Evolutionary conservation across 2,329 filamentous ascomycete genomes (phyloP).

Genomic region (Aureobasidium sp.): DNA sequence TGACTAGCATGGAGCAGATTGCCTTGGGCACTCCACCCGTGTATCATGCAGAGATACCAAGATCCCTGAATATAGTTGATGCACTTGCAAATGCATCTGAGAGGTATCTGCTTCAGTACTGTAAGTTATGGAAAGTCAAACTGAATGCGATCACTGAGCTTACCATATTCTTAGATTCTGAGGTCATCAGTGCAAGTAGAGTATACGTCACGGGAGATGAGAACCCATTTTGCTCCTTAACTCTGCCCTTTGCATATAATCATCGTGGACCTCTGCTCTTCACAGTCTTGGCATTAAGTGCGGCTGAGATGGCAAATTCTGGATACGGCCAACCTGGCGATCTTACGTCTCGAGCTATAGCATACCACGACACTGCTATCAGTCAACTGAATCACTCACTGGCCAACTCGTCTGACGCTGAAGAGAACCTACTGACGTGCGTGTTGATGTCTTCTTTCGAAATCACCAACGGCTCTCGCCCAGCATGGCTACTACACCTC

Average conservation of each 20-base stretch:
- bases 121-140: neutral
- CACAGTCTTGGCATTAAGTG: neutral
- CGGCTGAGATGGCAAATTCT: slow-evolving; percentile 1
- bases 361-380: neutral
- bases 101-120: neutral
- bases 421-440: slow-evolving; percentile 4
- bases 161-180: neutral
- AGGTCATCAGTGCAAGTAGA: slow-evolving; percentile 5
- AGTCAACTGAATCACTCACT: neutral
- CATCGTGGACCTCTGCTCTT: neutral
- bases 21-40: too few relatives aligned
- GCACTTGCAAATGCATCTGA: neutral
- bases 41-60: neutral
- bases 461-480: neutral
- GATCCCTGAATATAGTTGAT: neutral
- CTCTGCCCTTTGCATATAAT: neutral
- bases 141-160: neutral
- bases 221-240: neutral
- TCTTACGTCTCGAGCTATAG: neutral
- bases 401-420: neutral
- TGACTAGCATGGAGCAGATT: too few relatives aligned
- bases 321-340: neutral
- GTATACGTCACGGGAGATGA: neutral
- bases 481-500: slow-evolving; percentile 7
- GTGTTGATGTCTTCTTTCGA: slow-evolving; percentile 4